phyloP scores from a whole-genome alignment of 2,329 filamentous ascomycete species.

The Neonectria sp. region DNA sequence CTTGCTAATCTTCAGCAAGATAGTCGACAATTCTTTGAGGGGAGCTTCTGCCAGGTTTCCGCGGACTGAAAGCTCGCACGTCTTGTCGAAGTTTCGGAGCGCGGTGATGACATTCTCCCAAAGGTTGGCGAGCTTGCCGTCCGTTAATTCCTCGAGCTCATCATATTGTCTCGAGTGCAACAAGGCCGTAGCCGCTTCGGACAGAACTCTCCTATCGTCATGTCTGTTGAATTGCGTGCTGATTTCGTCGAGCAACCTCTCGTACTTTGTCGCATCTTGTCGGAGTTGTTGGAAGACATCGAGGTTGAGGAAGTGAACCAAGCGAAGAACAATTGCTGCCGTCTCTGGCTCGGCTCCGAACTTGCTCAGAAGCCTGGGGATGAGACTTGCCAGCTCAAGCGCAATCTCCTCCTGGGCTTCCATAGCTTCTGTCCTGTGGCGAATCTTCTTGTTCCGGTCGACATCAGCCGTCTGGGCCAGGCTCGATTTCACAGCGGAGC shows the following conservation, averaged over 20 bases:
- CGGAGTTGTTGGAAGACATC: constrained; percentile 91
- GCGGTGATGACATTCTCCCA: constrained; percentile 89
- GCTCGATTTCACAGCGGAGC: constrained; percentile 83
- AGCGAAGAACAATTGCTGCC: constrained; percentile 85
- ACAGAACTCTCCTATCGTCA: constrained; percentile 86
- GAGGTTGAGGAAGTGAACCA: constrained; percentile 89
- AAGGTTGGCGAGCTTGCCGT: constrained; percentile 82
- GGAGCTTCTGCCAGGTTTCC: constrained; percentile 77
- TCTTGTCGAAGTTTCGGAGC: constrained; percentile 79
- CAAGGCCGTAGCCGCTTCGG: constrained; percentile 86
- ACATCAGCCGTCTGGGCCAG: constrained; percentile 78
- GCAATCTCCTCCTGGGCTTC: constrained; percentile 86
- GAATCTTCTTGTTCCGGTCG: constrained; percentile 71
- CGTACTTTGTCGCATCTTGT: constrained; percentile 86
- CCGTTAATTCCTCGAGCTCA: constrained; percentile 88
- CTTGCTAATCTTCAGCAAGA: constrained; percentile 84
- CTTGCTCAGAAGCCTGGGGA: constrained; percentile 91
- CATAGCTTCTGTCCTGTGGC: constrained; percentile 73
- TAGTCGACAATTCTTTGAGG: constrained; percentile 80
- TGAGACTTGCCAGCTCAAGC: constrained; percentile 81
- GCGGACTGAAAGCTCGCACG: constrained; percentile 79
- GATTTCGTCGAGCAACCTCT: constrained; percentile 88
- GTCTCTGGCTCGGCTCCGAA: constrained; percentile 92
- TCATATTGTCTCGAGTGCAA: constrained; percentile 89
- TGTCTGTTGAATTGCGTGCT: constrained; percentile 96